Base-by-base conservation (phyloP, 345 rosid genomes). In the Corymbia maculata region DNA sequence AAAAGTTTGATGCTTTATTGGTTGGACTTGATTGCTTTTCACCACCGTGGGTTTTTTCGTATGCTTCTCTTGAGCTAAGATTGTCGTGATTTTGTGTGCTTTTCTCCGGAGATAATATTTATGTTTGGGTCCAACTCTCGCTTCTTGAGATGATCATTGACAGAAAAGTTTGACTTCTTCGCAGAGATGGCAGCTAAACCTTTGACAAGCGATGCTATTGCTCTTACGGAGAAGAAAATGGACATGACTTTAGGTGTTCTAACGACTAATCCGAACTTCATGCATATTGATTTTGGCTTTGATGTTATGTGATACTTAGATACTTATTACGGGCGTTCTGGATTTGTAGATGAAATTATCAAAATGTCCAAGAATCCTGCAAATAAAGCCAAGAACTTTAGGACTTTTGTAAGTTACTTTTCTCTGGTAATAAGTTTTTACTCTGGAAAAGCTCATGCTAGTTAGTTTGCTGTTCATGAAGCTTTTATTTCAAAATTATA, bases 191-290 rank as follows among this genome's bases (percentile, higher is more conserved):
- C 93, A 8, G 66, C 89, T 85, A 95, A 92, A 90, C 96, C 94
- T n/a, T 94, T 97, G 80, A 92, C 96, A 19, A 94, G 50, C 8
- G 98, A 96, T 91, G 93, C 95, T 84, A 94, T 97, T 82, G 98
- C 98, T 52, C 95, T 93, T 86, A 95, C 98, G 1, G 98, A 97
- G 88, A 97, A 94, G 96, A 96, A 97, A 88, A 89, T 97, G 95
- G 96, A 93, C 89, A 97, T 97, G 99, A 90, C 99, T 51, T 90
- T 97, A 89, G 98, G 98, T 97, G 4, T 87, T 90, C 82, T 52
- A 36, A 57, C 52, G 5, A 32, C 57, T 51, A 12, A 6, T 75
- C 59, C 15, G 6, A 79, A 64, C 87, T 70, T 45, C 87, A 86
- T 52, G 61, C 57, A 30, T 19, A 32, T 51, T 44, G 30, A 30